Percentiles rank a stretch among this genome's conserved stretches.
Evolutionary conservation across 2,329 filamentous ascomycete species (phyloP).

Genomic region (Ascochyta viciae-villosae): DNA sequence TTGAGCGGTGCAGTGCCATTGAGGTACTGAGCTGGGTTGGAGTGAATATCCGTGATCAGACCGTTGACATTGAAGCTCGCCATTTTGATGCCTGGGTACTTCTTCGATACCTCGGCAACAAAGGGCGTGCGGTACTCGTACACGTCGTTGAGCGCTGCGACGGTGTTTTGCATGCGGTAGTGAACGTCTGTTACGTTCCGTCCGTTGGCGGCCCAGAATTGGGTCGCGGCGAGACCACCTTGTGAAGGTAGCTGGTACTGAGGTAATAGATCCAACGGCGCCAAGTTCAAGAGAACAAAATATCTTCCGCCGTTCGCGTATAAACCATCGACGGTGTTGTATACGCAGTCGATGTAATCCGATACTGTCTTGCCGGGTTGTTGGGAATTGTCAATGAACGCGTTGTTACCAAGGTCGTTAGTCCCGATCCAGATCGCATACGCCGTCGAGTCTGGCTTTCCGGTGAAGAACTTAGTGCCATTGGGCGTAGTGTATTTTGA

Average conservation of each 20-base stretch:
- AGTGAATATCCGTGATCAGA: slow-evolving; percentile 68
- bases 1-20: slow-evolving; percentile 68
- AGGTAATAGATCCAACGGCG: slow-evolving; percentile 71
- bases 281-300: slow-evolving; percentile 75
- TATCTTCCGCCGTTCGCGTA: slow-evolving; percentile 71
- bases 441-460: slow-evolving; percentile 66
- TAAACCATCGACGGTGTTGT: slow-evolving; percentile 66
- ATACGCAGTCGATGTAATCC: slow-evolving; percentile 73
- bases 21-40: slow-evolving; percentile 67
- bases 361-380: slow-evolving; percentile 64
- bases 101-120: slow-evolving; percentile 43
- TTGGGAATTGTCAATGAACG: slow-evolving; percentile 72
- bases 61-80: slow-evolving; percentile 72
- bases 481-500: slow-evolving; percentile 41
- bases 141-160: slow-evolving; percentile 59
- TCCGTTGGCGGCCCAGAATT: slow-evolving; percentile 58
- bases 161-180: slow-evolving; percentile 60
- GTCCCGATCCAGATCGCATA: slow-evolving; percentile 84
- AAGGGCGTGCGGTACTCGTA: slow-evolving; percentile 59
- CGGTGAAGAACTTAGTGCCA: slow-evolving; percentile 53
- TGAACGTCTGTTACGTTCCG: slow-evolving; percentile 59
- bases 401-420: slow-evolving; percentile 74
- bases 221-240: slow-evolving; percentile 52
- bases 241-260: slow-evolving; percentile 65
- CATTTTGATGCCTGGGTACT: slow-evolving; percentile 64